phyloP scores from a whole-genome alignment of 345 rosid species.

The Garcia nutans region DNA sequence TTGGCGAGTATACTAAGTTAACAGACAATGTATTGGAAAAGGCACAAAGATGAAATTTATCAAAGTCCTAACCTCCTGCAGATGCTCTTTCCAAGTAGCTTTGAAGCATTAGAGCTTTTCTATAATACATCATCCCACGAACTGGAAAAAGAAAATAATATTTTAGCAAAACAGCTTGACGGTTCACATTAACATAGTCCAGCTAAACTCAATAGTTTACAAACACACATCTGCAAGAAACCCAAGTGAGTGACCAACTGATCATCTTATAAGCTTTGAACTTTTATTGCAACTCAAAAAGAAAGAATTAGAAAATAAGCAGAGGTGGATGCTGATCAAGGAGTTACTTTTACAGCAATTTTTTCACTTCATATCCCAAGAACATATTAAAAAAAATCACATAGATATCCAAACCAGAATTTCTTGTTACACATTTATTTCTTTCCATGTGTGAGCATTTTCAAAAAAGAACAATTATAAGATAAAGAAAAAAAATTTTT shows the following conservation, averaged over 20 bases:
- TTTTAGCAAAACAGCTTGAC: background rate
- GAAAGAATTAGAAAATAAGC: background rate
- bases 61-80: conserved; percentile 58
- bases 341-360: background rate
- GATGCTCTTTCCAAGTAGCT: conserved; percentile 68
- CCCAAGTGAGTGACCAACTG: background rate
- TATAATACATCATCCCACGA: conserved; percentile 99
- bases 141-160: conserved; percentile 46
- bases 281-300: background rate
- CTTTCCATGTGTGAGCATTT: background rate
- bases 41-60: conserved; percentile 14
- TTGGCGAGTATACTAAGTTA: conserved; percentile 24
- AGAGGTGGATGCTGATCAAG: background rate
- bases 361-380: background rate
- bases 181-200: background rate
- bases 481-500: background rate
- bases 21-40: conserved; percentile 14
- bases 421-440: background rate
- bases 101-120: conserved; percentile 97
- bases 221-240: background rate
- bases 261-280: background rate
- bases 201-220: background rate
- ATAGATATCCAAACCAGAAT: background rate
- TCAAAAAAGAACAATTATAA: background rate
- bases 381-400: background rate